Base-by-base conservation (phyloP, 257 asterid species). In the Solanum bukasovii region DNA sequence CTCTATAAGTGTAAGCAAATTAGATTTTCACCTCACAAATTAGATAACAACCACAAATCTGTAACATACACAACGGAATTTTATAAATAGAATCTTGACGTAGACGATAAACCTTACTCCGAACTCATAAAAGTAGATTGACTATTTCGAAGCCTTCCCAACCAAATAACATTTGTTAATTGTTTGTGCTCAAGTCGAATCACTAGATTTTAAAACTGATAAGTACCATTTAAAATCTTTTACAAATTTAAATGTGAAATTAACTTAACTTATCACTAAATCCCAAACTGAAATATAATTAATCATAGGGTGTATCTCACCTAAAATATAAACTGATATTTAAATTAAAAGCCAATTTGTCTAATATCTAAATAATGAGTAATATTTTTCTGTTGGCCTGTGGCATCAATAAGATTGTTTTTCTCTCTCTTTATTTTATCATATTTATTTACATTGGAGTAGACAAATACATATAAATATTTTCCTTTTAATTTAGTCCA, bases 71-170 rank as follows among this genome's bases (percentile, higher is more conserved):
- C 23, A 1, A 13, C 2, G 10, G 18, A 56, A 56, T 52, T 52
- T 52, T 0, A 52, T 7, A 52, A 52, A 52, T 52, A 16, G 0
- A 52, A 16, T 52, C 0, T 52, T 52, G 21, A 16, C 63, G 0
- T 6, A 52, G 4, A 52, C 9, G 0, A 4, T 34, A 34, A 4
- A 34, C 6, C 35, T 34, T 34, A 34, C 35, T 6, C 35, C 7
- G 0, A 46, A 46, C 20, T 0, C 11, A 0, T 6, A 18, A 18
- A 1, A 0, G n/a, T 56, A 56, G 23, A 52, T 52, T 0, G 2
- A 0, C 4, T 56, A 56, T 56, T 56, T 18, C 4, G 0, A 18
- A 56, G 65, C n/a, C 25, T 56, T 5, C n/a, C n/a, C 23, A 56
- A 0, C 9, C 11, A 11, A 0, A 56, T 56, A 56, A 56, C 7